Conservation (phyloP, 768 basidiomycete species). For the Sutorius australiensis region DNA sequence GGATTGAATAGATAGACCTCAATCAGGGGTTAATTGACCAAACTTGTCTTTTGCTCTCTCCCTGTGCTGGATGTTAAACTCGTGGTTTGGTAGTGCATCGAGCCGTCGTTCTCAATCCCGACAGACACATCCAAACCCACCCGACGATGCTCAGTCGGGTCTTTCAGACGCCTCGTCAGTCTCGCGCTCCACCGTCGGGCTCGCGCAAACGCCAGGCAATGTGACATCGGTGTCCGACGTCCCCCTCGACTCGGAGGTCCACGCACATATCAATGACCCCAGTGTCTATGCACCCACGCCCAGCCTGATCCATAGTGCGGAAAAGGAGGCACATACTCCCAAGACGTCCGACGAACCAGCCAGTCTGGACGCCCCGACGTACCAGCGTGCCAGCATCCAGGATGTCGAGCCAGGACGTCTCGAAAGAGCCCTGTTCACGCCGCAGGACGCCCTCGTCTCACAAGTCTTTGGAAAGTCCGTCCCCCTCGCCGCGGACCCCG, state of each 20-base stretch:
- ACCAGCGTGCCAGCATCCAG: slow-evolving; percentile 1
- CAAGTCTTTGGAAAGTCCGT: slow-evolving; percentile 30
- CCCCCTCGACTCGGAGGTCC: slow-evolving; percentile 23
- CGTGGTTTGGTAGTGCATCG: slow-evolving; percentile 32
- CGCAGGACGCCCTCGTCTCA: slow-evolving; percentile 62
- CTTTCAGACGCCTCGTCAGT: slow-evolving; percentile 14
- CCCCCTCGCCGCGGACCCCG: slow-evolving; percentile 1
- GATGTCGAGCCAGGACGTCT: not conserved
- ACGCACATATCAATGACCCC: slow-evolving; percentile 25
- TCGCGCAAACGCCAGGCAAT: slow-evolving; percentile 5
- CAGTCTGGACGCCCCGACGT: slow-evolving; percentile 3
- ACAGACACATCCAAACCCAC: slow-evolving; percentile 3
- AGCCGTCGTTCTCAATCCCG: slow-evolving; percentile 18
- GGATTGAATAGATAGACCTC: slow-evolving; percentile 9
- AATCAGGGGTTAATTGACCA: slow-evolving; percentile 11
- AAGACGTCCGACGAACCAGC: slow-evolving; percentile 10
- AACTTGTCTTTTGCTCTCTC: slow-evolving; percentile 2
- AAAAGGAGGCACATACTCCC: slow-evolving; percentile 6
- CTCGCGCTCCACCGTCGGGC: slow-evolving; percentile 19
- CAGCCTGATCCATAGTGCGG: slow-evolving; percentile 15
- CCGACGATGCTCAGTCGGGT: not conserved
- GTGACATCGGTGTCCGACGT: slow-evolving; percentile 18
- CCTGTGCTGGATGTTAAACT: slow-evolving; percentile 18
- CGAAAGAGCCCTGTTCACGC: slow-evolving; percentile 36
- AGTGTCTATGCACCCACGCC: slow-evolving; percentile 18